phyloP scores from a whole-genome alignment of 352 stramenopile genomes.

The Aphanomyces stellatus region DNA sequence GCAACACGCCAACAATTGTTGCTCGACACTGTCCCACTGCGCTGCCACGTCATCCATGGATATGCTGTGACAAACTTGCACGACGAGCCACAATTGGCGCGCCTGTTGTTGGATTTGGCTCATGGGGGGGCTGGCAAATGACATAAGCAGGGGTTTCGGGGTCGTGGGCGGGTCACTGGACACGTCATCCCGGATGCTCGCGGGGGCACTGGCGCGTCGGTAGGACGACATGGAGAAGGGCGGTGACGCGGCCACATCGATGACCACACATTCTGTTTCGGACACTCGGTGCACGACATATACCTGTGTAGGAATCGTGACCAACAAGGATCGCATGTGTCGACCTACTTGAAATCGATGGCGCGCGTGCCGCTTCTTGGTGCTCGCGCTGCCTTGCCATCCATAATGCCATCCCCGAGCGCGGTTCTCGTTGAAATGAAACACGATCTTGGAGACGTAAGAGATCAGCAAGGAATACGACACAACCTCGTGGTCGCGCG shows the following conservation, averaged over 20 bases:
- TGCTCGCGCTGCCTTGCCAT: constrained; percentile 13
- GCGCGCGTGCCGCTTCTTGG: not conserved
- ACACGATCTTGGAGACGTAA: not conserved
- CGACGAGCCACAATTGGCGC: too few relatives aligned
- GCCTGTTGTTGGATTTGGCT: too few relatives aligned
- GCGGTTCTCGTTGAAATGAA: constrained; percentile 15
- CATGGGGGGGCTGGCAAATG: too few relatives aligned
- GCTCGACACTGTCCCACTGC: too few relatives aligned
- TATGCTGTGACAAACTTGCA: too few relatives aligned
- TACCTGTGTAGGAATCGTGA: too few relatives aligned
- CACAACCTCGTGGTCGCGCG: not conserved
- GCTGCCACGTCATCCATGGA: too few relatives aligned
- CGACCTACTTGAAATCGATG: not conserved
- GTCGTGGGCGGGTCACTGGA: too few relatives aligned
- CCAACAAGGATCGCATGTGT: not conserved
- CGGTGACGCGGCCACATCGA: not conserved
- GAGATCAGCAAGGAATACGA: too few relatives aligned
- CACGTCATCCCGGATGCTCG: not conserved
- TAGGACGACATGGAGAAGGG: not conserved
- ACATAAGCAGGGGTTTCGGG: too few relatives aligned
- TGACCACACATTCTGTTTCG: not conserved
- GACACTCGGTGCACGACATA: not conserved
- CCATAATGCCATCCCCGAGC: constrained; percentile 10
- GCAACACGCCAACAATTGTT: too few relatives aligned
- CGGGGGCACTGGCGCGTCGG: not conserved